phyloP scores from a whole-genome alignment of 106 monocot genomes.

The Apostasia ramifera region DNA sequence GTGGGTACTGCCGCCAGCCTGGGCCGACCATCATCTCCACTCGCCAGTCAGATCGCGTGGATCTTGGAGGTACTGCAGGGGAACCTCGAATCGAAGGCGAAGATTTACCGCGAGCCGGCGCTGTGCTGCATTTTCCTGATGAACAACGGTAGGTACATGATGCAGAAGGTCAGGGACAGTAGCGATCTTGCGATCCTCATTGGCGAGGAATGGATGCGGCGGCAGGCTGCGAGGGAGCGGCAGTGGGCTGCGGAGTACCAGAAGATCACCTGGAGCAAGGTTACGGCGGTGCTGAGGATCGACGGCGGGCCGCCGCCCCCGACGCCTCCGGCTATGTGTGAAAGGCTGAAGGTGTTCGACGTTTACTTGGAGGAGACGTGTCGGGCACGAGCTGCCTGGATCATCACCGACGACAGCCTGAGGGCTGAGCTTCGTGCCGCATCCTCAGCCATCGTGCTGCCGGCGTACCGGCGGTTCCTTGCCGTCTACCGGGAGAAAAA shows the following conservation, averaged over 20 bases:
- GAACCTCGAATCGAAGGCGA: constrained; percentile 67
- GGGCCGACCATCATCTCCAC: constrained; percentile 43
- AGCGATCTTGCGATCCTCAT: constrained; percentile 54
- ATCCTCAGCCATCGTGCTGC: constrained; percentile 7
- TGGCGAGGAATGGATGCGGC: constrained; percentile 72
- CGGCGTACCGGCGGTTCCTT: constrained; percentile 20
- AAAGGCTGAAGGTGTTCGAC: constrained; percentile 15
- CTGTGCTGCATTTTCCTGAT: constrained; percentile 59
- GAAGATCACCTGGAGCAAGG: constrained; percentile 61
- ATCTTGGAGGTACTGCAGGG: constrained; percentile 63
- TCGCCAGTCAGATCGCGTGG: constrained; percentile 69
- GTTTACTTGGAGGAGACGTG: constrained; percentile 25
- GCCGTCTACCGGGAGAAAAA: constrained; percentile 1
- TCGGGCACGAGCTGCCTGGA: constrained; percentile 28
- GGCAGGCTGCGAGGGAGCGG: constrained; percentile 37
- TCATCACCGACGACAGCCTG: constrained; percentile 28
- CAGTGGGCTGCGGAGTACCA: constrained; percentile 59
- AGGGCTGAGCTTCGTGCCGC: constrained; percentile 30
- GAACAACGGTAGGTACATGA: constrained; percentile 86
- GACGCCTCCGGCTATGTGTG: constrained; percentile 2
- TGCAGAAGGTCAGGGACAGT: constrained; percentile 58
- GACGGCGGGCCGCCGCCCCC: constrained; percentile 7
- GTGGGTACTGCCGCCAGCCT: constrained; percentile 13
- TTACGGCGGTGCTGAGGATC: constrained; percentile 27
- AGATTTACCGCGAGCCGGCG: constrained; percentile 39